A percentile compares a stretch with the other conserved stretches of the same genome.
Evolutionary conservation across 768 basidiomycete species (phyloP).

Genomic region (Trametes maxima): DNA sequence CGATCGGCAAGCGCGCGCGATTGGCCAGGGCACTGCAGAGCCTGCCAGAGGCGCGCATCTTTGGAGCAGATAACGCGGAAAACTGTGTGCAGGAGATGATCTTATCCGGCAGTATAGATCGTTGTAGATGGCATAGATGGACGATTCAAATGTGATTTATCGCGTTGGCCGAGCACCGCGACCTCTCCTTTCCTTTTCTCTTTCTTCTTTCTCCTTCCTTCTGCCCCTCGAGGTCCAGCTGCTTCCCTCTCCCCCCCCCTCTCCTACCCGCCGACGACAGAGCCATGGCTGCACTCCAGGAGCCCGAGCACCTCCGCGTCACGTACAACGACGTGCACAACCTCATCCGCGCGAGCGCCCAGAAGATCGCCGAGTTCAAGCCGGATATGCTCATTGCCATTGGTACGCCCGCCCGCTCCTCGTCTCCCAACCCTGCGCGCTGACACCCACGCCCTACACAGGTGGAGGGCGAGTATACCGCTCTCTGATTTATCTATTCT

Average conservation of each 20-base stretch:
- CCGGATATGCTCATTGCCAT: conserved; percentile 88
- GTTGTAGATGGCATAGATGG: not conserved
- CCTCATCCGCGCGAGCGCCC: conserved; percentile 68
- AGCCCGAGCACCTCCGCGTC: conserved; percentile 62
- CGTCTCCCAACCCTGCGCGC: not conserved
- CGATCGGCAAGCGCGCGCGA: not conserved
- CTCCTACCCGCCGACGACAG: not conserved
- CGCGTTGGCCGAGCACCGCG: not conserved
- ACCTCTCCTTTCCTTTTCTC: conserved; percentile 2
- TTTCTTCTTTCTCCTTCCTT: conserved; percentile 5
- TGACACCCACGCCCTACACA: conserved; percentile 31
- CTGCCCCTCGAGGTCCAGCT: too few relatives aligned
- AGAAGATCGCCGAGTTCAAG: conserved; percentile 76
- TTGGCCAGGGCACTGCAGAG: not conserved
- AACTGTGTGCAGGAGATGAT: conserved; percentile 6
- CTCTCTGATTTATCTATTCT: conserved; percentile 5
- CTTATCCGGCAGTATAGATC: not conserved
- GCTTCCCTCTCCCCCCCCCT: conserved; percentile 5
- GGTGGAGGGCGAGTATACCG: conserved; percentile 74
- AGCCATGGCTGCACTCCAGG: conserved; percentile 27
- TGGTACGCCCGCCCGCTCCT: conserved; percentile 45
- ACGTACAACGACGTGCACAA: conserved; percentile 96
- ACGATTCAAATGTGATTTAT: not conserved
- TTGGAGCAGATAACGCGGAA: conserved; percentile 1
- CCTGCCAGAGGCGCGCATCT: not conserved